These are phyloP conservation scores for Leccinum subgranulosum DNA, from an alignment of 768 basidiomycete genomes.

Conservation along the genomic window DNA sequence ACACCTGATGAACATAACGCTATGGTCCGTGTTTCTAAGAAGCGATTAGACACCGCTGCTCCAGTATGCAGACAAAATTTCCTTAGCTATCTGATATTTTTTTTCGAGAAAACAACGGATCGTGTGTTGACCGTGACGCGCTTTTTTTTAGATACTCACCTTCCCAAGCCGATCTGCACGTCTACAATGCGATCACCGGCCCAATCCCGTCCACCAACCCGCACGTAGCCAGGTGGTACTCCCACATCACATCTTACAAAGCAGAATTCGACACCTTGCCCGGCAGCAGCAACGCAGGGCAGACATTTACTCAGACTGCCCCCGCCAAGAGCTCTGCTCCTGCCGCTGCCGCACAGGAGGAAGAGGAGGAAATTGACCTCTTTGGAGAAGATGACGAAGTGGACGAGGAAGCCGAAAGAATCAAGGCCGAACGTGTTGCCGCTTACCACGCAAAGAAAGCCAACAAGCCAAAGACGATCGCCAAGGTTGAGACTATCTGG, in stretches of 20 bases:
- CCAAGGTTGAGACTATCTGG: constrained; percentile 59
- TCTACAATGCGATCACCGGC: constrained; percentile 76
- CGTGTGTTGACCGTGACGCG: constrained; percentile 6
- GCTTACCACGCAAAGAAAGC: constrained; percentile 95
- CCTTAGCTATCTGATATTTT: constrained; percentile 72
- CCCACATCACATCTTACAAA: constrained; percentile 85
- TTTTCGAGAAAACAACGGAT: neutral
- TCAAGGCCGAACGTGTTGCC: constrained; percentile 92
- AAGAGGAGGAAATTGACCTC: constrained; percentile 78
- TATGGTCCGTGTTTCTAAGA: constrained; percentile 98
- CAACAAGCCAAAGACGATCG: constrained; percentile 78
- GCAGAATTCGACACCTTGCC: constrained; percentile 75
- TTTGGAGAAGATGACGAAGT: constrained; percentile 84
- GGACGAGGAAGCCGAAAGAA: constrained; percentile 78
- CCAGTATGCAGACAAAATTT: constrained; percentile 66
- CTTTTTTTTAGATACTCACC: constrained; percentile 66
- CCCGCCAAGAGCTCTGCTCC: constrained; percentile 41
- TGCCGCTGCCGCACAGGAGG: constrained; percentile 39
- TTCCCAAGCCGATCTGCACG: constrained; percentile 91
- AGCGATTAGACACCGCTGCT: constrained; percentile 89
- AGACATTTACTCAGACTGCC: constrained; percentile 60
- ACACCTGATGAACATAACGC: constrained; percentile 64
- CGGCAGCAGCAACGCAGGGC: constrained; percentile 81
- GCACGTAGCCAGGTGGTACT: constrained; percentile 87
- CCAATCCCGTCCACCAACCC: constrained; percentile 67